phyloP scores from a whole-genome alignment of 495 filamentous ascomycete genomes.

The Aspergillus leporis region DNA sequence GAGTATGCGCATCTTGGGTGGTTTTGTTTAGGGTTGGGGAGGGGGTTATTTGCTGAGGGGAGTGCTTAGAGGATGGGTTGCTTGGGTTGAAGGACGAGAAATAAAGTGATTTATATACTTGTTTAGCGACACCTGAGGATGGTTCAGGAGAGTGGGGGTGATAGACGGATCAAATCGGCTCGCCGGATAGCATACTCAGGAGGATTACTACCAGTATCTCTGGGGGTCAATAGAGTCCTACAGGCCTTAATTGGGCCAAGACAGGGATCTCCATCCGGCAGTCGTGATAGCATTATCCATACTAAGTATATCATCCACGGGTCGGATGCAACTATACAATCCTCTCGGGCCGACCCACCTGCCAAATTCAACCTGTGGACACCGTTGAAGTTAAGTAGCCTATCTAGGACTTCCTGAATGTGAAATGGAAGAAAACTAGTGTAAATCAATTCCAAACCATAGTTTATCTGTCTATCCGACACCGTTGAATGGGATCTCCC shows the following conservation, averaged over 20 bases:
- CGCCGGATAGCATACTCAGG: neutral
- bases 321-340: neutral
- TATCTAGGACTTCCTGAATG: neutral
- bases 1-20: constrained; percentile 7
- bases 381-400: neutral
- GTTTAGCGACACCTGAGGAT: too few relatives aligned
- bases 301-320: neutral
- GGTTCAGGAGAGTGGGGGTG: too few relatives aligned
- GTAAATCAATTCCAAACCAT: neutral
- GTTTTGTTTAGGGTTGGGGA: neutral
- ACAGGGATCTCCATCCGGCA: neutral
- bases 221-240: neutral
- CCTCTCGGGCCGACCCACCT: neutral
- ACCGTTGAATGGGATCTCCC: neutral
- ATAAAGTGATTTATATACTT: too few relatives aligned
- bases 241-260: neutral
- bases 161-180: too few relatives aligned
- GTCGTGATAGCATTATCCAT: neutral
- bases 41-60: too few relatives aligned
- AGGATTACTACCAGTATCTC: neutral
- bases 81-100: too few relatives aligned
- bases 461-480: neutral
- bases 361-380: neutral
- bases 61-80: too few relatives aligned
- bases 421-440: neutral